Conservation (phyloP, 352 stramenopile genomes). For the Pythium oligandrum region DNA sequence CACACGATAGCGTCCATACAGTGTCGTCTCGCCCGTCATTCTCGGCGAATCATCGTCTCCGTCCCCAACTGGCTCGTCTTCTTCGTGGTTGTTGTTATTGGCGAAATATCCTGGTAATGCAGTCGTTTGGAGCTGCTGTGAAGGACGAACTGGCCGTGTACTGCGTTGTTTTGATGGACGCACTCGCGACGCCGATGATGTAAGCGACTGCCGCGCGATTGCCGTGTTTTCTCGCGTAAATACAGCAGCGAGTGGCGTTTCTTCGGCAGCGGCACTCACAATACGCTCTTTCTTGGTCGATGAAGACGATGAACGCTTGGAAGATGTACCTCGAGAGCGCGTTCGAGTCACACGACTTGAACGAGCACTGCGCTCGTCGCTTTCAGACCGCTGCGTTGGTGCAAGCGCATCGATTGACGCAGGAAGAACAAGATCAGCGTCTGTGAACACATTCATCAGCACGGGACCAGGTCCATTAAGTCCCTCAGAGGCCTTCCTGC, state of each 20-base stretch:
- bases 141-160: constrained; percentile 1
- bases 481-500: too few relatives aligned
- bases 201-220: constrained; percentile 20
- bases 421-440: constrained; percentile 1
- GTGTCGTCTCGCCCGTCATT: not conserved
- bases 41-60: constrained; percentile 2
- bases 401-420: constrained; percentile 3
- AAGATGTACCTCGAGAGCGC: too few relatives aligned
- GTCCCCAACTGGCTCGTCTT: constrained; percentile 18
- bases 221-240: constrained; percentile 10
- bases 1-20: not conserved
- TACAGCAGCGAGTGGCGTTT: not conserved
- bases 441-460: too few relatives aligned
- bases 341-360: too few relatives aligned
- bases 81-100: constrained; percentile 8
- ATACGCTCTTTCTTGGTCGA: constrained; percentile 5
- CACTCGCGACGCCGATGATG: constrained; percentile 39
- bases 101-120: not conserved
- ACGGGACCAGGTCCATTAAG: too few relatives aligned
- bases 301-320: not conserved
- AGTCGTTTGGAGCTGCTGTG: not conserved
- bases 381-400: constrained; percentile 12
- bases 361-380: constrained; percentile 3
- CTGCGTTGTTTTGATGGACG: constrained; percentile 33
- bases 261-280: too few relatives aligned